A percentile compares a stretch with the other conserved stretches of the same genome.
These are phyloP conservation scores for Aspergillus arachidicola DNA, from an alignment of 2,329 filamentous ascomycete species.

Conservation along the genomic window DNA sequence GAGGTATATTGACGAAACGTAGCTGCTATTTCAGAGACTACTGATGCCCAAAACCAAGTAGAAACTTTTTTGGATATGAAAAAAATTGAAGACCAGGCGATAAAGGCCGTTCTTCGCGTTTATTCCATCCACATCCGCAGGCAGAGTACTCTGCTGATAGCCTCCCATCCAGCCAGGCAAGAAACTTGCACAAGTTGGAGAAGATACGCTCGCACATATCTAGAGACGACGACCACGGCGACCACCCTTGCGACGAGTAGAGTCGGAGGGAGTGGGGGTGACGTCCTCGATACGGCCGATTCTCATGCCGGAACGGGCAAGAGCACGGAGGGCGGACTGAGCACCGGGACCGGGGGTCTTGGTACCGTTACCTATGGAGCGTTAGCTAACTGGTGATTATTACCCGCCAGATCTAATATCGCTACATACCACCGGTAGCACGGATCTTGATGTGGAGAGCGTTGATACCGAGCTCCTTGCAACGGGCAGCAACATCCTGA, in stretches of 20 bases:
- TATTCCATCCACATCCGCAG: slow-evolving; percentile 51
- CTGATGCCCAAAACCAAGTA: slow-evolving; percentile 27
- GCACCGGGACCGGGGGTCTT: slow-evolving; percentile 99
- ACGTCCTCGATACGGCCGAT: slow-evolving; percentile 99
- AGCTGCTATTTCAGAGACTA: slow-evolving; percentile 30
- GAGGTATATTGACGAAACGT: slow-evolving; percentile 20
- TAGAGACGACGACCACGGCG: slow-evolving; percentile 99
- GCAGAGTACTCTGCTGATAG: slow-evolving; percentile 34
- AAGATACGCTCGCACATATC: slow-evolving; percentile 50
- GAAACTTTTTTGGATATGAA: slow-evolving; percentile 38
- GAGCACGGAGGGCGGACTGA: slow-evolving; percentile 97
- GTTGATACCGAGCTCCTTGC: slow-evolving; percentile 83
- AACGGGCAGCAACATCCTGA: slow-evolving; percentile 93
- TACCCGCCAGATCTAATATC: not conserved
- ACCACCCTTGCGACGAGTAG: slow-evolving; percentile 99
- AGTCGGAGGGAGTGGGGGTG: slow-evolving; percentile 98
- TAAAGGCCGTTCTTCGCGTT: slow-evolving; percentile 56
- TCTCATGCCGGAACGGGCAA: slow-evolving; percentile 99
- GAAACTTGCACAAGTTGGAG: slow-evolving; percentile 27
- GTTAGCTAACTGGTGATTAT: not conserved
- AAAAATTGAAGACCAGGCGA: slow-evolving; percentile 55
- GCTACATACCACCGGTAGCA: slow-evolving; percentile 84
- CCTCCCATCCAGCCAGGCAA: slow-evolving; percentile 37
- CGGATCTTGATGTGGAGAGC: slow-evolving; percentile 99
- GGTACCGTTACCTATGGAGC: slow-evolving; percentile 81